These are phyloP conservation scores for Botrytis byssoidea DNA, from an alignment of 2,329 filamentous ascomycete genomes.

Conservation along the genomic window DNA sequence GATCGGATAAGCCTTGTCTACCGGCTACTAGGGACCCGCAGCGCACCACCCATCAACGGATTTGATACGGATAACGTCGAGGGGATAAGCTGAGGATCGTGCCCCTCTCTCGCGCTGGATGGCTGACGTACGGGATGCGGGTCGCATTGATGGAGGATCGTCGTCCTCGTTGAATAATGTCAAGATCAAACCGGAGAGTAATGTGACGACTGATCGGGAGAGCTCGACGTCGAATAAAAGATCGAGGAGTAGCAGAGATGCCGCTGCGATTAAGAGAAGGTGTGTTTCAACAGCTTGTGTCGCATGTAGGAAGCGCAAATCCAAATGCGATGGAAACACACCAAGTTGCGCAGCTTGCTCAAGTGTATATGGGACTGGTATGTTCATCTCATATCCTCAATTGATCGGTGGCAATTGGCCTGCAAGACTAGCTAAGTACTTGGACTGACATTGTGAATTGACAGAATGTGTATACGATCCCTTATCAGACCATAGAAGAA, in stretches of 20 bases:
- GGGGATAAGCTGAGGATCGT: conserved; percentile 1
- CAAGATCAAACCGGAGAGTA: conserved; percentile 8
- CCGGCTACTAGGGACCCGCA: neutral
- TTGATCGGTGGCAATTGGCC: neutral
- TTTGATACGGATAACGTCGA: conserved; percentile 7
- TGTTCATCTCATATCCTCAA: conserved; percentile 20
- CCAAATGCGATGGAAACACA: conserved; percentile 87
- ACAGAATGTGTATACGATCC: conserved; percentile 87
- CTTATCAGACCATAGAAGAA: conserved; percentile 91
- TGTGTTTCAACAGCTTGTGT: conserved; percentile 85
- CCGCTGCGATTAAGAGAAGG: conserved; percentile 56
- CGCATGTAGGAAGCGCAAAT: conserved; percentile 75
- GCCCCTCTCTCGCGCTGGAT: conserved; percentile 14
- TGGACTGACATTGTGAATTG: conserved; percentile 17
- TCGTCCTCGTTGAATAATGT: conserved; percentile 2
- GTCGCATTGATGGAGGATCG: conserved; percentile 4
- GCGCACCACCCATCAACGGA: neutral
- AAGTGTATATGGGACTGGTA: conserved; percentile 77
- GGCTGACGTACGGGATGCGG: conserved; percentile 21
- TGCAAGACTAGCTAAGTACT: neutral
- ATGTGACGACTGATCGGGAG: conserved; percentile 6
- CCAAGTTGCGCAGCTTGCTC: conserved; percentile 95
- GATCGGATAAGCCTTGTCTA: conserved; percentile 10
- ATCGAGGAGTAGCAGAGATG: conserved; percentile 36
- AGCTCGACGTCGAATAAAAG: conserved; percentile 33